These are phyloP conservation scores for Garcia nutans DNA, from an alignment of 345 rosid genomes.

Conservation along the genomic window DNA sequence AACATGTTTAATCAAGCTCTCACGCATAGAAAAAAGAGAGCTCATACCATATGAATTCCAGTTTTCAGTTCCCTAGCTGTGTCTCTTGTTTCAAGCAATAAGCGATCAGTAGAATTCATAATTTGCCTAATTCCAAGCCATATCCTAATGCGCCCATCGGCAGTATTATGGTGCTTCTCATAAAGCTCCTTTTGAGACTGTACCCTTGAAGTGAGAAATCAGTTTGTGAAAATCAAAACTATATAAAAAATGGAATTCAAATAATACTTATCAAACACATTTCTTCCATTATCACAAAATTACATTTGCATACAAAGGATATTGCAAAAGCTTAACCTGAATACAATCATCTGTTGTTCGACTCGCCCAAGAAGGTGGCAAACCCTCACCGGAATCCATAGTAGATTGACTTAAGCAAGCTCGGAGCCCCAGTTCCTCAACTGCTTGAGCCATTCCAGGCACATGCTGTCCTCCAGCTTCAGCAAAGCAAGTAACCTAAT, in stretches of 20 bases:
- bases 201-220: slow-evolving; percentile 23
- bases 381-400: slow-evolving; percentile 67
- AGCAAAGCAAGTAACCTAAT: slow-evolving; percentile 71
- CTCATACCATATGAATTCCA: slow-evolving; percentile 67
- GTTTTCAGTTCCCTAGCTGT: slow-evolving; percentile 56
- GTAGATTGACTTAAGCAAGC: slow-evolving; percentile 61
- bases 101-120: slow-evolving; percentile 62
- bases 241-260: neutral
- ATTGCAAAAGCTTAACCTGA: slow-evolving; percentile 37
- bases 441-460: slow-evolving; percentile 63
- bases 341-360: slow-evolving; percentile 56
- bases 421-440: slow-evolving; percentile 57
- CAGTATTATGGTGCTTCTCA: slow-evolving; percentile 56
- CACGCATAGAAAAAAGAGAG: neutral
- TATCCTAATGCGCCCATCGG: slow-evolving; percentile 61
- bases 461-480: slow-evolving; percentile 80
- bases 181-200: slow-evolving; percentile 68
- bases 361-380: slow-evolving; percentile 59
- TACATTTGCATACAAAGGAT: too few species aligned
- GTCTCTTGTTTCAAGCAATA: slow-evolving; percentile 56
- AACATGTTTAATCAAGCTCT: too few species aligned
- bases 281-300: too few species aligned
- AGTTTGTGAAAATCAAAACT: neutral
- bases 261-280: too few species aligned
- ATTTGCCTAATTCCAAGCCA: slow-evolving; percentile 70